Base-by-base conservation (phyloP, 352 stramenopile genomes). In the Lagenidium sp. region DNA sequence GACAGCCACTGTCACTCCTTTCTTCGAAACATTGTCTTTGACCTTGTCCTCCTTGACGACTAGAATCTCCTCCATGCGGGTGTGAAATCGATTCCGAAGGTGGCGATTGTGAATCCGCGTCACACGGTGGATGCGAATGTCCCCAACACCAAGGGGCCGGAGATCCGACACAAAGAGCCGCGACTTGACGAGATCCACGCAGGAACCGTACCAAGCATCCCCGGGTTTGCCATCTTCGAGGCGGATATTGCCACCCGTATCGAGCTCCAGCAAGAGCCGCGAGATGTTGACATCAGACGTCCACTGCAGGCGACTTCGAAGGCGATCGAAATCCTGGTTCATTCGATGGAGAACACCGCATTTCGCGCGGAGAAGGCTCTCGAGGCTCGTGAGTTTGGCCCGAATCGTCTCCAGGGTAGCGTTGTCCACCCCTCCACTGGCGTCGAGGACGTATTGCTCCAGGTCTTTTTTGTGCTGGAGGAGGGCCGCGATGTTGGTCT, bases 201-300 rank as follows among this genome's bases (percentile, higher is more conserved):
- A 96, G 10, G 77, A 92, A 5, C 54, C 54, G 30, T 83, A 94
- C 85, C 86, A 96, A 4, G 82, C 65, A 36, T 97, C 85, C 0
- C 60, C 60, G 0, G 72, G 60, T 19, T 70, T 88, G 0, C 85
- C 87, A 34, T 96, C 86, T 48, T 96, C 86, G 7, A 97, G 57
- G 0, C 84, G 77, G 39, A 97, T 92, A 38, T 97, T 96, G 0
- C 86, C 87, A 12, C 86, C 87, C 4, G 84, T 96, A 28, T 96
- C 79, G 12, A 97, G 65, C 53, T 97, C 87, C 23, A 96, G 42
- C 36, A 96, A 56, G 21, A 97, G 48, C 7, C 85, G 63, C 19
- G 72, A 66, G 26, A 95, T 87, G 35, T 78, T 86, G 25, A 82
- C 67, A 29, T 95, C 77, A 2, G 68, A 79, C 6, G 70, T 57